phyloP scores from a whole-genome alignment of 2,329 filamentous ascomycete genomes.

The Fusarium papillatum region DNA sequence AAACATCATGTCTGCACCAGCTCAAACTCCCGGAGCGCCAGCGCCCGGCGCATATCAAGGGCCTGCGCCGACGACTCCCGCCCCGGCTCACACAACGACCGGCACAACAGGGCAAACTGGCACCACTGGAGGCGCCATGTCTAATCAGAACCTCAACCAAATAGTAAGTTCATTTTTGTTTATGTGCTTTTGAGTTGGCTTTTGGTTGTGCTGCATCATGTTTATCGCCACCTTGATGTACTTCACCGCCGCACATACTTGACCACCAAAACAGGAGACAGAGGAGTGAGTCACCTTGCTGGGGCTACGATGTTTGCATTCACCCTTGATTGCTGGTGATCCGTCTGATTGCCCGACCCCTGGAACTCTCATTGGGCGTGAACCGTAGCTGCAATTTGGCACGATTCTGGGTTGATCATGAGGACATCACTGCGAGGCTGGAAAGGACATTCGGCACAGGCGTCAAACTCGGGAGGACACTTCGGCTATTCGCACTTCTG shows the following conservation, averaged over 20 bases:
- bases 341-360: neutral
- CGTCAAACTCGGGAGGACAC: neutral
- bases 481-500: neutral
- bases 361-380: neutral
- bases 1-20: constrained; percentile 51
- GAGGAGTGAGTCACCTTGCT: neutral
- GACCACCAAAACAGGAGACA: neutral
- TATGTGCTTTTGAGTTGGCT: constrained; percentile 12
- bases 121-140: constrained; percentile 64
- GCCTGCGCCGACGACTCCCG: constrained; percentile 51
- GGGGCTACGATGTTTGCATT: neutral
- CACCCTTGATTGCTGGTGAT: neutral
- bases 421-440: neutral
- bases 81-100: constrained; percentile 41
- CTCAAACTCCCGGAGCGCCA: constrained; percentile 46
- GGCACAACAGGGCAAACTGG: constrained; percentile 47
- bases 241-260: neutral
- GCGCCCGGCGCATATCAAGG: constrained; percentile 48
- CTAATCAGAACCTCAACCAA: constrained; percentile 93
- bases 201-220: neutral
- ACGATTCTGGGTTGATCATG: neutral
- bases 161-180: constrained; percentile 77
- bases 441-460: neutral
- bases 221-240: neutral
- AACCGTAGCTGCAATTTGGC: neutral